Evolutionary conservation across 305 asterid species (phyloP).

Genomic region (Coffea humblotiana): DNA sequence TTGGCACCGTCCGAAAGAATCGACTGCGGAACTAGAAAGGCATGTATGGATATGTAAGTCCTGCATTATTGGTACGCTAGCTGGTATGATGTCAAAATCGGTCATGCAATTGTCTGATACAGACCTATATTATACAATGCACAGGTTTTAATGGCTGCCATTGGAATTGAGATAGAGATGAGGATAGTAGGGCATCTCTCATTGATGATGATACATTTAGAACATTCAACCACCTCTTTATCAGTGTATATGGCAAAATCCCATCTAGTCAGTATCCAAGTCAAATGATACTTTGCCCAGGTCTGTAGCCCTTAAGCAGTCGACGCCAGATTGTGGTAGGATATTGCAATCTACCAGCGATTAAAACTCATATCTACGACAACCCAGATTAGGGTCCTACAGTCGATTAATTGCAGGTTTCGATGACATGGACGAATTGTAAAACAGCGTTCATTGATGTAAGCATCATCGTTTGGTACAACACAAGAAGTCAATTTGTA

Average conservation of each 20-base stretch:
- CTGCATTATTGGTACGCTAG: constrained; percentile 13
- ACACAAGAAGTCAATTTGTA: too few relatives aligned
- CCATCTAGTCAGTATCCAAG: background rate
- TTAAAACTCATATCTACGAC: background rate
- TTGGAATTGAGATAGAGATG: constrained; percentile 11
- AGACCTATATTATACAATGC: constrained; percentile 10
- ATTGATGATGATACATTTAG: background rate
- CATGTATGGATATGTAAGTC: background rate
- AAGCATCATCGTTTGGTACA: background rate
- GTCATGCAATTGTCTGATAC: background rate
- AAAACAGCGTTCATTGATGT: too few relatives aligned
- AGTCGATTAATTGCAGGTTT: background rate
- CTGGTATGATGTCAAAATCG: constrained; percentile 31
- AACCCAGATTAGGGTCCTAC: background rate
- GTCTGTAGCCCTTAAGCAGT: background rate
- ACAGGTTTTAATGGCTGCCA: constrained; percentile 19
- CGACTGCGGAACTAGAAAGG: constrained; percentile 2
- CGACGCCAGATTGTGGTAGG: background rate
- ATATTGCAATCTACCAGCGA: background rate
- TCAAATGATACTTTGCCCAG: background rate
- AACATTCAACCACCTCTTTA: constrained; percentile 2
- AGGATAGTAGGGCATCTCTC: constrained; percentile 15
- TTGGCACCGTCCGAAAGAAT: background rate
- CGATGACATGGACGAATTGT: background rate
- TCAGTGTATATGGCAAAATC: background rate